phyloP scores from a whole-genome alignment of 306 rosid species.

The Cyclanthera cordifolia region DNA sequence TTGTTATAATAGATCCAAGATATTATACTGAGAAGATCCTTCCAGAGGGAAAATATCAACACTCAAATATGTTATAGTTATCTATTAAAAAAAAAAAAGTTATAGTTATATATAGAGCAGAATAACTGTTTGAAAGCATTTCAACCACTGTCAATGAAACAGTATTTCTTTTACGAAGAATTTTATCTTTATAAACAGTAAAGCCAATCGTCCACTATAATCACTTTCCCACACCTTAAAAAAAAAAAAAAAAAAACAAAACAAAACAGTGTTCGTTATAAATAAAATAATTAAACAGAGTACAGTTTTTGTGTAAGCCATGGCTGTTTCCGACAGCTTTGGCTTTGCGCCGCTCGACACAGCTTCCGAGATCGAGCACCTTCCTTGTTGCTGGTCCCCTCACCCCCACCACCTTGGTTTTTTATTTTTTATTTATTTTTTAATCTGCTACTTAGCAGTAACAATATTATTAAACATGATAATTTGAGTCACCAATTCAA shows the following conservation, averaged over 20 bases:
- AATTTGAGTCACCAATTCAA: slow-evolving; percentile 13
- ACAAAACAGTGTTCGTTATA: background rate
- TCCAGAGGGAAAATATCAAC: too few relatives aligned
- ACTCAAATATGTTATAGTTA: too few relatives aligned
- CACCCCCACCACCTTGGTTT: background rate
- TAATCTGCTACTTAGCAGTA: too few relatives aligned
- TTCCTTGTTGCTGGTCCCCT: background rate
- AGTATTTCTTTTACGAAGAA: background rate
- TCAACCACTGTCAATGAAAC: background rate
- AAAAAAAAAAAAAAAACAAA: background rate
- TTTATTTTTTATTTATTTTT: too few relatives aligned
- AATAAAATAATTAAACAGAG: background rate
- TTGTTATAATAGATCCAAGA: too few relatives aligned
- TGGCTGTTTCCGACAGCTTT: slow-evolving; percentile 16
- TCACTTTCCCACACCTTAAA: background rate
- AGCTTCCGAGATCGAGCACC: slow-evolving; percentile 1
- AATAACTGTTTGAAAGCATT: too few relatives aligned
- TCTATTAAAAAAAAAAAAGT: too few relatives aligned
- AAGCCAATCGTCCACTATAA: background rate
- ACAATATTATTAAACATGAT: background rate
- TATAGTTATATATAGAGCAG: too few relatives aligned
- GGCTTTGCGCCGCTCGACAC: slow-evolving; percentile 13
- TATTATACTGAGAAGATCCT: too few relatives aligned
- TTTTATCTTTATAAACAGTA: background rate
- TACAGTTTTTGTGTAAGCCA: background rate